Conservation (phyloP, 2,329 filamentous ascomycete genomes). For the Arachnomyces sp. region DNA sequence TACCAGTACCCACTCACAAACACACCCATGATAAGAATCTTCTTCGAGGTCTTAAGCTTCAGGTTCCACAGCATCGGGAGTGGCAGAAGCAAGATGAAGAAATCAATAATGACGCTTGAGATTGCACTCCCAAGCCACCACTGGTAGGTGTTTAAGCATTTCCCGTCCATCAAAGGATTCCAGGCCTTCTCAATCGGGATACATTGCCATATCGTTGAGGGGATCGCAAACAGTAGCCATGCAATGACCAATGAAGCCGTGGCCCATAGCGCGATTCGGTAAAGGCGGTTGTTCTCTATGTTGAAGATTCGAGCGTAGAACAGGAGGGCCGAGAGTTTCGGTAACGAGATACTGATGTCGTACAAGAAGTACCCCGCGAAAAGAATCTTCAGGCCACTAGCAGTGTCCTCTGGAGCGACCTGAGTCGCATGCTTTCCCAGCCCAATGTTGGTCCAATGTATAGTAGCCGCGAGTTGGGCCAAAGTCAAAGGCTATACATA, state of each 20-base stretch:
- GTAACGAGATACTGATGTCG: conserved; percentile 7
- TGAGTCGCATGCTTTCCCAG: no score
- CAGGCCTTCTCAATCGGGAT: conserved; percentile 4
- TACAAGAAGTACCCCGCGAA: conserved; percentile 6
- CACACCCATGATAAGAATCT: conserved; percentile 3
- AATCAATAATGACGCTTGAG: conserved; percentile 4
- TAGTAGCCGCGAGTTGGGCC: no score
- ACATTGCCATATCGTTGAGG: background rate
- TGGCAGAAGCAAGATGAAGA: conserved; percentile 6
- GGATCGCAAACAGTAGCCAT: background rate
- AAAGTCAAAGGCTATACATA: no score
- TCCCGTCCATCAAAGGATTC: conserved; percentile 1
- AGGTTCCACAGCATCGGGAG: conserved; percentile 7
- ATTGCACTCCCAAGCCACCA: conserved; percentile 2
- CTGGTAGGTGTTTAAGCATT: background rate
- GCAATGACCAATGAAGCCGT: background rate
- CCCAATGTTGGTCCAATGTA: no score
- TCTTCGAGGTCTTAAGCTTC: background rate
- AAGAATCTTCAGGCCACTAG: conserved; percentile 1
- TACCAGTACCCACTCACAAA: conserved; percentile 7
- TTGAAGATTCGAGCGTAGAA: conserved; percentile 10
- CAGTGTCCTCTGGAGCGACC: no score
- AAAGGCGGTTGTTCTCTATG: conserved; percentile 17
- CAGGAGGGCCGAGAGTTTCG: conserved; percentile 12
- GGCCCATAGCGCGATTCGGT: conserved; percentile 1